Evolutionary conservation across 2,329 filamentous ascomycete species (phyloP).

Genomic region (Colletotrichum sp.): DNA sequence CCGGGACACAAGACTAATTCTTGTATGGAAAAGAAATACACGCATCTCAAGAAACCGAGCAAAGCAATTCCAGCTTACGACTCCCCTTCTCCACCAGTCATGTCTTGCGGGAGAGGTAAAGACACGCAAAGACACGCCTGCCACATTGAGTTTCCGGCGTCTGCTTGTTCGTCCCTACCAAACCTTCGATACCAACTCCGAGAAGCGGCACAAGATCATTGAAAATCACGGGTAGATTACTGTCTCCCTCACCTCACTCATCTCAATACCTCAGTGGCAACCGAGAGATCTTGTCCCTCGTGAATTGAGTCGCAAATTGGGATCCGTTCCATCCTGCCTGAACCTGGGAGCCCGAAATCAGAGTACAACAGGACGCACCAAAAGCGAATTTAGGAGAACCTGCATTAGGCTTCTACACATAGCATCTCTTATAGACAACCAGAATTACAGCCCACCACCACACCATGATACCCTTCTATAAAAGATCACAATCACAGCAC

Average conservation of each 20-base stretch:
- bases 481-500: not conserved
- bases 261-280: not conserved
- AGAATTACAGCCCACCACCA: not conserved
- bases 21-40: not conserved
- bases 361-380: too few relatives aligned
- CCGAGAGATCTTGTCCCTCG: not conserved
- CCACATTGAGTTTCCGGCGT: not conserved
- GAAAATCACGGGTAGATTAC: not conserved
- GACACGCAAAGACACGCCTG: not conserved
- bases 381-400: too few relatives aligned
- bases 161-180: not conserved
- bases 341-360: too few relatives aligned
- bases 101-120: not conserved
- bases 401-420: not conserved
- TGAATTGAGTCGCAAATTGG: too few relatives aligned
- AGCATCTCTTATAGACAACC: not conserved
- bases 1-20: not conserved
- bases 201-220: not conserved
- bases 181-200: not conserved
- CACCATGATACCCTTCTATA: not conserved
- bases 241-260: not conserved
- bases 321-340: too few relatives aligned
- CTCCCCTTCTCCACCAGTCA: fast-evolving
- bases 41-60: not conserved
- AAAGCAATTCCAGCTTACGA: not conserved